phyloP scores from a whole-genome alignment of 208 protist genomes.

The Trypanosoma congolense region DNA sequence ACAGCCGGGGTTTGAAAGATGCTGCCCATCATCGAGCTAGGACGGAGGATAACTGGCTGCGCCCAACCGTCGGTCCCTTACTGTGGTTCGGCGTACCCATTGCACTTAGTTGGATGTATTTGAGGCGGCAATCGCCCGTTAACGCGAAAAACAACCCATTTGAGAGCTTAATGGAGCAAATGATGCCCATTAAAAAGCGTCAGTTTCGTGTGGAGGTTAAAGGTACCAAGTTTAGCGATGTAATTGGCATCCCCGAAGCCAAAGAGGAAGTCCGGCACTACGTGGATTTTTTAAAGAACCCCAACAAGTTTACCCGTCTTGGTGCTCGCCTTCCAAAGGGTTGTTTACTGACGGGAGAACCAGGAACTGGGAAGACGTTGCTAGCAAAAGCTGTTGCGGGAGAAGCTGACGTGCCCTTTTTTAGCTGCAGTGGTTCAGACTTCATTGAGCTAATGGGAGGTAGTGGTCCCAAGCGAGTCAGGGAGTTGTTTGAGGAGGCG shows the following conservation, averaged over 20 bases:
- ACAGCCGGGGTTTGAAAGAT: conserved; percentile 64
- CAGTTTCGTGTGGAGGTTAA: conserved; percentile 85
- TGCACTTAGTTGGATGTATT: conserved; percentile 43
- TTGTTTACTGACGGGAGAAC: conserved; percentile 94
- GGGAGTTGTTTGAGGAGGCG: conserved; percentile 95
- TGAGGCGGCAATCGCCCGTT: conserved; percentile 38
- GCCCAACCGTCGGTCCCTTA: conserved; percentile 60
- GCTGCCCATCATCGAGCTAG: conserved; percentile 55
- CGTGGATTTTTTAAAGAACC: conserved; percentile 95
- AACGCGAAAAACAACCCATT: conserved; percentile 45
- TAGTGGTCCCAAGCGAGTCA: conserved; percentile 91
- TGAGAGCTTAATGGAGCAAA: conserved; percentile 76
- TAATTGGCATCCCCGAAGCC: conserved; percentile 95
- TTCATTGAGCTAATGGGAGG: conserved; percentile 97
- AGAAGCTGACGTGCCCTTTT: conserved; percentile 93
- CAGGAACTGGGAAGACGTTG: conserved; percentile 97
- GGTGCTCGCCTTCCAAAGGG: conserved; percentile 96
- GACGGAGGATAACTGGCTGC: conserved; percentile 82
- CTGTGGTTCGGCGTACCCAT: conserved; percentile 76
- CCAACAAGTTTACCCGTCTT: conserved; percentile 93
- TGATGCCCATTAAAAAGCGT: conserved; percentile 86
- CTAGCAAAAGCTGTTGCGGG: conserved; percentile 96
- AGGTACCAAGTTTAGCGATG: conserved; percentile 88
- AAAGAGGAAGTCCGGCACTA: conserved; percentile 97
- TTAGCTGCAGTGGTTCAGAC: conserved; percentile 93